Evolutionary conservation across 306 rosid genomes (phyloP).

Genomic region (Ormosia semicastrata): DNA sequence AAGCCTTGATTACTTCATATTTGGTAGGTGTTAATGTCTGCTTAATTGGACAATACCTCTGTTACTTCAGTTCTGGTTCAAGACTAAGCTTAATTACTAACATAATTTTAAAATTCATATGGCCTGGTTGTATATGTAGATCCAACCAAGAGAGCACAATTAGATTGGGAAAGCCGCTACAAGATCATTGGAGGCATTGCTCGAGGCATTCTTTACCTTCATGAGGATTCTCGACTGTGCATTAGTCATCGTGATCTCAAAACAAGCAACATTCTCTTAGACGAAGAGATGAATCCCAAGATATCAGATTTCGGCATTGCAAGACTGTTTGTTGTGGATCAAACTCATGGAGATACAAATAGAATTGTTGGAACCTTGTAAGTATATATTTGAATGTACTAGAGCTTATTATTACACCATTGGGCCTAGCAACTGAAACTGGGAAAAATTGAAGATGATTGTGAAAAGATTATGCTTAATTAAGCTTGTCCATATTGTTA

Average conservation of each 20-base stretch:
- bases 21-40: constrained; percentile 31
- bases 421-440: background rate
- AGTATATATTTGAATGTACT: background rate
- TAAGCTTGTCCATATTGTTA: background rate
- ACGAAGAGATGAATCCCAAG: constrained; percentile 40
- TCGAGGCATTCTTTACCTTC: constrained; percentile 45
- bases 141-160: constrained; percentile 4
- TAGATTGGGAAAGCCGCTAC: constrained; percentile 41
- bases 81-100: background rate
- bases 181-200: constrained; percentile 42
- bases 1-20: constrained; percentile 56
- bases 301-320: constrained; percentile 58
- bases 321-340: constrained; percentile 30
- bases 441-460: background rate
- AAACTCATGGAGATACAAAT: constrained; percentile 34
- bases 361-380: constrained; percentile 48
- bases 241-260: constrained; percentile 44
- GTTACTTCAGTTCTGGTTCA: background rate
- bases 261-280: constrained; percentile 47
- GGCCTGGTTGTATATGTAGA: constrained; percentile 10
- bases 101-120: background rate
- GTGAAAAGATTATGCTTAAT: background rate
- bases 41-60: background rate
- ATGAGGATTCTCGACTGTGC: constrained; percentile 42
- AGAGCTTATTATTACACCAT: background rate